Evolutionary conservation across 176 grass and related monocot genomes (phyloP).

Genomic region (Tillandsia fasciculata): DNA sequence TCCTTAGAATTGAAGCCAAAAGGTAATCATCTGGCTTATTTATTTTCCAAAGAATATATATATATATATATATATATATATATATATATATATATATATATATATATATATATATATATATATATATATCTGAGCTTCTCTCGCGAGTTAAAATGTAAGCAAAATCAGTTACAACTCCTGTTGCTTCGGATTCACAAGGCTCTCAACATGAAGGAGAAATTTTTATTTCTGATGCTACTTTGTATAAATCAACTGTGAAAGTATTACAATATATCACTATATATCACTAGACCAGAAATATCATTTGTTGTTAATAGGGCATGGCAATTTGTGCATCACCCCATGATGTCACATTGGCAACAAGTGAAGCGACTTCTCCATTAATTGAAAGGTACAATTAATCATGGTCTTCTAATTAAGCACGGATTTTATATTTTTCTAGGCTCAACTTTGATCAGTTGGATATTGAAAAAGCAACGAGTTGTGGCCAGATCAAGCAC

Average conservation of each 20-base stretch:
- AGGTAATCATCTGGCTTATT: neutral
- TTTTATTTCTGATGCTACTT: neutral
- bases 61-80: no score
- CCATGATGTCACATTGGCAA: no score
- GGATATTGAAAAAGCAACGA: neutral
- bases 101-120: no score
- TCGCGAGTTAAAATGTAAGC: neutral
- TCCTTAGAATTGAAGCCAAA: neutral
- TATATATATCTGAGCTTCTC: neutral
- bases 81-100: no score
- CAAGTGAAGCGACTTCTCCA: no score
- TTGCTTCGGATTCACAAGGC: neutral
- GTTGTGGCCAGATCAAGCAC: neutral
- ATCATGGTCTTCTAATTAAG: neutral
- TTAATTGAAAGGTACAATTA: neutral
- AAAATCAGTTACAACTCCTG: neutral
- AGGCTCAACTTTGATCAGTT: neutral
- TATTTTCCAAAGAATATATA: neutral
- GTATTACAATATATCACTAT: neutral
- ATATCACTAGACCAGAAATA: neutral
- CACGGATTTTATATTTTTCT: neutral
- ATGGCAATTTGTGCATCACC: no score
- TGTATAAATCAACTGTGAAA: neutral
- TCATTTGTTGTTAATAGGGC: neutral
- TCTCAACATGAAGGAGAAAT: neutral